phyloP scores from a whole-genome alignment of 495 filamentous ascomycete species.

The Penicillium odoratum region DNA sequence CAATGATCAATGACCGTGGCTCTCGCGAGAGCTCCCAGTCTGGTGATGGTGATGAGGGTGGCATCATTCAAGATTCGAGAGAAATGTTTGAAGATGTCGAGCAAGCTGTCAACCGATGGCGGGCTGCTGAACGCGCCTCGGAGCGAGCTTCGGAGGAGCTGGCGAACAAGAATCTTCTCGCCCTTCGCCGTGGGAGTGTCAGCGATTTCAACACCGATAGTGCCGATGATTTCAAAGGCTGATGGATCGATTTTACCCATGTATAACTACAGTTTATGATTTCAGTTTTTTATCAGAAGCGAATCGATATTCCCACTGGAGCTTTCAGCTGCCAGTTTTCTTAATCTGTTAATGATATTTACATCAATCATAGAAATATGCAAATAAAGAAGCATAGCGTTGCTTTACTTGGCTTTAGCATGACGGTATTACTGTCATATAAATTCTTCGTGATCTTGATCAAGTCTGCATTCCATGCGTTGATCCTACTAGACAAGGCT shows the following conservation, averaged over 20 bases:
- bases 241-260: slow-evolving; percentile 9
- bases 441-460: no score
- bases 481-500: no score
- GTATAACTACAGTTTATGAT: slow-evolving; percentile 6
- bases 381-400: not conserved
- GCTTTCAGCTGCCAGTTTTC: not conserved
- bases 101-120: slow-evolving; percentile 56
- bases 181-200: slow-evolving; percentile 42
- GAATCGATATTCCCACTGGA: slow-evolving; percentile 28
- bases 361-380: not conserved
- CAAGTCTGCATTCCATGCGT: no score
- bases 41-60: slow-evolving; percentile 62
- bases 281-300: slow-evolving; percentile 3
- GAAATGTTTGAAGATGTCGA: slow-evolving; percentile 84
- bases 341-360: not conserved
- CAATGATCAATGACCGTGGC: slow-evolving; percentile 39
- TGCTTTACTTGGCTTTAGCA: no score
- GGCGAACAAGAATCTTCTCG: slow-evolving; percentile 42
- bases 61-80: slow-evolving; percentile 75
- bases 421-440: no score
- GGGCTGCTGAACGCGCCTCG: slow-evolving; percentile 55
- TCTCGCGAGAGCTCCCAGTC: slow-evolving; percentile 47
- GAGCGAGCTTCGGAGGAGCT: slow-evolving; percentile 50
- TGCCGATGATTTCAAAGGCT: slow-evolving; percentile 43
- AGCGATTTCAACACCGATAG: slow-evolving; percentile 46